Evolutionary conservation across 805 yeast genomes (phyloP), one percentile per base, ranked within the genome.

Genomic region (Maudiozyma pseudohumilis): DNA sequence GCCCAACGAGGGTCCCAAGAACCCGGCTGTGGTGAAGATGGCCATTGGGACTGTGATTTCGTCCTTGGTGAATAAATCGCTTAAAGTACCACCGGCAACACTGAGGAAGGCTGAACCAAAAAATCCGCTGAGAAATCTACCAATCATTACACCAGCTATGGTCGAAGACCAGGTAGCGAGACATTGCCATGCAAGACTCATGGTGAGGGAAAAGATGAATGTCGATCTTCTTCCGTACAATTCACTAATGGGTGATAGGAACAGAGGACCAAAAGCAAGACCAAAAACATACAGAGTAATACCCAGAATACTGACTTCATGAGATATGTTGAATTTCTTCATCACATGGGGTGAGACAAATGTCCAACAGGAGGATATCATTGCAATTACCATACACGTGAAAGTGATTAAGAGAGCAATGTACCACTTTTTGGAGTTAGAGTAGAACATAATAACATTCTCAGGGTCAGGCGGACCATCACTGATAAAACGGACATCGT

Each of bases 21-120:
- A 71, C 2, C 85, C 84, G 3, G 77, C 68, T 13, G 79, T 61
- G 0, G 83, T 68, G 49, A 72, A 81, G 4, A 78, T 59, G 3
- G 84, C 73, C 73, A 83, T 70, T 2, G 92, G 87, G 8, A 69
- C 59, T 23, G 84, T 83, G 38, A 86, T 73, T 29, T 75, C 70
- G 38, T 66, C 59, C 40, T 75, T 75, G 15, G 63, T 63, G 64
- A 76, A 83, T 40, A 82, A 65, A 56, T 83, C 94, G 9, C 85
- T 76, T 32, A 83, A 63, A 1, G 82, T 69, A 16, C 92, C 94
- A 25, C 88, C 87, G 8, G 86, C 85, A 23, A 81, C 79, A 43
- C 80, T 74, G 46, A 83, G 63, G 29, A 86, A 81, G 2, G 83
- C 79, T 35, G 85, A 77, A 4, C 87, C 87, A 47, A 78, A 78